Evolutionary conservation across 768 basidiomycete genomes (phyloP).

Genomic region (Coprinopsis marcescibilis): DNA sequence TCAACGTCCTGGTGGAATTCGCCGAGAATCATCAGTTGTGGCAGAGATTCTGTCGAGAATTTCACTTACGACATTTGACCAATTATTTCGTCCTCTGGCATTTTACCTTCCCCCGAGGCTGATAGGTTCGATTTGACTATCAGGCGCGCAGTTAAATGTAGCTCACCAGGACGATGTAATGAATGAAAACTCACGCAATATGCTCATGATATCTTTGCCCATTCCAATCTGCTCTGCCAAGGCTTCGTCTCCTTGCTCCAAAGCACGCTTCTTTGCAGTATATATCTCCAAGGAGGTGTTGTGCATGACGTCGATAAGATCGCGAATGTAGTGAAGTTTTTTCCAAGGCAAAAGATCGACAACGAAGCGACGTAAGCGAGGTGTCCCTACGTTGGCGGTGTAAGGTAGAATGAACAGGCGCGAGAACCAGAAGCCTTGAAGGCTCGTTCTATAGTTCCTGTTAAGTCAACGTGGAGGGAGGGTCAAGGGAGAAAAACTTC

Average conservation of each 20-base stretch:
- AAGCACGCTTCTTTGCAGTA: slow-evolving; percentile 26
- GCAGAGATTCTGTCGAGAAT: not conserved
- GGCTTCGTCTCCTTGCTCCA: slow-evolving; percentile 28
- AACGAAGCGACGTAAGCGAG: slow-evolving; percentile 20
- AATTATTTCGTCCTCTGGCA: slow-evolving; percentile 30
- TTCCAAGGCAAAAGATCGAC: slow-evolving; percentile 6
- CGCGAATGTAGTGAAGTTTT: slow-evolving; percentile 1
- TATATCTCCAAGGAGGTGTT: slow-evolving; percentile 28
- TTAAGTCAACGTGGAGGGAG: not conserved
- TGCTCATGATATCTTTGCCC: slow-evolving; percentile 39
- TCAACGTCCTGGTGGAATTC: slow-evolving; percentile 28
- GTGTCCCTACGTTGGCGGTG: slow-evolving; percentile 19
- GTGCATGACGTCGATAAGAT: slow-evolving; percentile 29
- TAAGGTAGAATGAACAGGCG: slow-evolving; percentile 14
- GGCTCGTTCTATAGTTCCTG: not conserved
- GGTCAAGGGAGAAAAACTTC: slow-evolving; percentile 6
- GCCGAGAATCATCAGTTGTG: not conserved
- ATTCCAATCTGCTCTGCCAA: slow-evolving; percentile 25
- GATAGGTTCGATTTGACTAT: slow-evolving; percentile 33
- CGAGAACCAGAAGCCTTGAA: not conserved
- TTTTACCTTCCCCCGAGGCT: slow-evolving; percentile 23
- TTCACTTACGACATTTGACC: slow-evolving; percentile 23
- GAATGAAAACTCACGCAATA: slow-evolving; percentile 35
- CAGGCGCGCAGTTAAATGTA: not conserved
- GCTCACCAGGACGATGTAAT: slow-evolving; percentile 9